Conservation (phyloP, 768 basidiomycete species). For the Pholiota molesta region DNA sequence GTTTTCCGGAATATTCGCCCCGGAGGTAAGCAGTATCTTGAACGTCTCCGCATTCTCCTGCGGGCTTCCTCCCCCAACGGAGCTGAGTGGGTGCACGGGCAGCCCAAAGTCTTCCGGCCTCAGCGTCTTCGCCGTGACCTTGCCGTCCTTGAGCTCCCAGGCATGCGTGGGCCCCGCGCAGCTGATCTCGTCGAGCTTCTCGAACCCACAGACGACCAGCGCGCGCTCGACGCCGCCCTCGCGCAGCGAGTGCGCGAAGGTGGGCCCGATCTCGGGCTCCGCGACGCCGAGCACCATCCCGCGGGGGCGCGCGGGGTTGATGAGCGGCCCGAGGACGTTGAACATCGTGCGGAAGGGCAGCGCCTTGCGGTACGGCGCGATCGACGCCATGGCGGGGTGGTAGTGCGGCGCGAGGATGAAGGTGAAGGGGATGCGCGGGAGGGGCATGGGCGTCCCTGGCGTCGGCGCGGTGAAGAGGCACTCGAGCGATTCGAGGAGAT, state of each 20-base stretch:
- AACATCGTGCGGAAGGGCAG: slow-evolving; percentile 97
- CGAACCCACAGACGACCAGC: slow-evolving; percentile 91
- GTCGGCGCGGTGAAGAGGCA: slow-evolving; percentile 74
- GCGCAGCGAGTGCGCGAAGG: slow-evolving; percentile 76
- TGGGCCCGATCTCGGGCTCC: slow-evolving; percentile 73
- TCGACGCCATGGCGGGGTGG: slow-evolving; percentile 80
- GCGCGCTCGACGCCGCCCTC: slow-evolving; percentile 81
- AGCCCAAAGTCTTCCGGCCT: slow-evolving; percentile 82
- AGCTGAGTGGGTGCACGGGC: slow-evolving; percentile 61
- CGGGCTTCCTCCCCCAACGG: slow-evolving; percentile 76
- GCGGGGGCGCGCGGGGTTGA: slow-evolving; percentile 85
- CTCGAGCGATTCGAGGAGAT: slow-evolving; percentile 83
- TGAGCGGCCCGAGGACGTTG: slow-evolving; percentile 92
- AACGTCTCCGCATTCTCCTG: slow-evolving; percentile 82
- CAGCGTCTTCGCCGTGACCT: slow-evolving; percentile 63
- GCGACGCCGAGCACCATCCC: slow-evolving; percentile 95
- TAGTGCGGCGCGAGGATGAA: slow-evolving; percentile 96
- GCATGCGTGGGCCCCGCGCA: slow-evolving; percentile 88
- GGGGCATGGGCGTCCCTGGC: slow-evolving; percentile 54
- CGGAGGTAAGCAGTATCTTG: slow-evolving; percentile 60
- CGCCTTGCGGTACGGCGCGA: slow-evolving; percentile 83
- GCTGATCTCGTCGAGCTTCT: slow-evolving; percentile 93
- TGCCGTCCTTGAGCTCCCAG: slow-evolving; percentile 74
- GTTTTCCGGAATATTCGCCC: slow-evolving; percentile 52
- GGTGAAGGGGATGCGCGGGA: slow-evolving; percentile 77